Conservation (phyloP, 2,329 filamentous ascomycete genomes). For the Paracoccidioides lutzii region DNA sequence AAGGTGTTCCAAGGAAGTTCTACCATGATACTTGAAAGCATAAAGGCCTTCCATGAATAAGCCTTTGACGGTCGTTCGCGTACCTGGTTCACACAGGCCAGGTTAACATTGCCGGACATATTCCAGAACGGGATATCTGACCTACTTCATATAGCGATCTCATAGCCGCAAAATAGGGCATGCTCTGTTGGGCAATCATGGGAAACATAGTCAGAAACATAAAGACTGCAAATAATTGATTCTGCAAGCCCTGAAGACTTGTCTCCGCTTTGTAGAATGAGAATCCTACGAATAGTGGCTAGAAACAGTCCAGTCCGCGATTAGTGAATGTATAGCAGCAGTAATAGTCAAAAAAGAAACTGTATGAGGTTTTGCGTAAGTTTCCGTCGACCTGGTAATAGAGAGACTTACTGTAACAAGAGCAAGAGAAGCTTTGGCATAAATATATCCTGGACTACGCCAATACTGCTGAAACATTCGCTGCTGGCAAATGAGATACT, state of each 20-base stretch:
- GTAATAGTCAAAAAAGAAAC: background rate
- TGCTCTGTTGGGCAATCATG: slow-evolving; percentile 40
- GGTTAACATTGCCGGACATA: background rate
- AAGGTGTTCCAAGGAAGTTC: slow-evolving; percentile 57
- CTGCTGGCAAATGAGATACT: slow-evolving; percentile 53
- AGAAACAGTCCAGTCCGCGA: background rate
- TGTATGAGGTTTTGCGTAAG: no score
- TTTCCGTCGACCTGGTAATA: background rate
- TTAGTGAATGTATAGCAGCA: background rate
- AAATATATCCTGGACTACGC: slow-evolving; percentile 81
- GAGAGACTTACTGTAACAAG: slow-evolving; percentile 34
- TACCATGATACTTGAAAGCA: slow-evolving; percentile 57
- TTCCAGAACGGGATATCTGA: background rate
- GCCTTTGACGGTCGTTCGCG: slow-evolving; percentile 53
- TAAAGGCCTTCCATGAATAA: slow-evolving; percentile 61
- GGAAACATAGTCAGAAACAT: slow-evolving; percentile 74
- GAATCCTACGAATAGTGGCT: slow-evolving; percentile 66
- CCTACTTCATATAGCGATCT: slow-evolving; percentile 42
- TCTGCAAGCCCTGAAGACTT: slow-evolving; percentile 68
- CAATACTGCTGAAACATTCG: slow-evolving; percentile 88
- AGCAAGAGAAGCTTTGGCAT: slow-evolving; percentile 63
- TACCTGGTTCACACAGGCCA: slow-evolving; percentile 17
- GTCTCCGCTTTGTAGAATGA: slow-evolving; percentile 65
- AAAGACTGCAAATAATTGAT: slow-evolving; percentile 86
- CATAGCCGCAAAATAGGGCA: slow-evolving; percentile 47